These are phyloP conservation scores for Dothiorella sarmentorum DNA, from an alignment of 2,329 filamentous ascomycete species.

Conservation along the genomic window DNA sequence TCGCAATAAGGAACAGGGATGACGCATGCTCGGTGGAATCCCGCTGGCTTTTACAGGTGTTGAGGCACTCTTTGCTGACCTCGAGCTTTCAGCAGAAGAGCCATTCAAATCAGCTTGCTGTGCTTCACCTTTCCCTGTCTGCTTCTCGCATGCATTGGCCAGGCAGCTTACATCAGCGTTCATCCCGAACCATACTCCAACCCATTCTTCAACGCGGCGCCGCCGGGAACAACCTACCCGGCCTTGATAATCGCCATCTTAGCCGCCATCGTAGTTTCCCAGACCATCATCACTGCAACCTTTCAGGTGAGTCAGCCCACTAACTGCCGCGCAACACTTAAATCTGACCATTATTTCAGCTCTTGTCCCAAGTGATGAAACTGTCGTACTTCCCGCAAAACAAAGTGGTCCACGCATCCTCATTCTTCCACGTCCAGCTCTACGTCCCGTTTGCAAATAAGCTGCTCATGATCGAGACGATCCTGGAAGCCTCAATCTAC, in stretches of 20 bases:
- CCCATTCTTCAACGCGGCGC: conserved; percentile 69
- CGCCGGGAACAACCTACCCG: conserved; percentile 65
- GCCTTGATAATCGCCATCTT: conserved; percentile 65
- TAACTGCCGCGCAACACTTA: background rate
- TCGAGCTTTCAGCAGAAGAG: conserved; percentile 64
- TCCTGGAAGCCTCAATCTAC: conserved; percentile 71
- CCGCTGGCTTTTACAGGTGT: conserved; percentile 71
- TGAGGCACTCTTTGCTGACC: conserved; percentile 75
- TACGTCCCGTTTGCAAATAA: conserved; percentile 75
- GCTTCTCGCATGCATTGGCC: conserved; percentile 64
- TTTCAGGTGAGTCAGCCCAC: background rate
- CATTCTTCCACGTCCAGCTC: conserved; percentile 67
- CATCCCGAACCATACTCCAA: conserved; percentile 62
- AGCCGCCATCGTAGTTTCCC: conserved; percentile 71
- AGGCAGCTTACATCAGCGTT: conserved; percentile 67
- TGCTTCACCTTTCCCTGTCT: conserved; percentile 65
- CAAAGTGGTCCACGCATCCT: conserved; percentile 67
- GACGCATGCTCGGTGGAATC: conserved; percentile 65
- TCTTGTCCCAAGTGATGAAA: conserved; percentile 68
- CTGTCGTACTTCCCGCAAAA: conserved; percentile 72
- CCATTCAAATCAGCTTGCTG: conserved; percentile 72
- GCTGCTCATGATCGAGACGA: conserved; percentile 70
- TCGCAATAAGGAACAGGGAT: conserved; percentile 58
- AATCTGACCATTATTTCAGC: conserved; percentile 46
- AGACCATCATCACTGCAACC: conserved; percentile 67